Percentiles rank a stretch among this genome's conserved stretches.
Conservation (phyloP, 78 protist species). For the Dictyostelium purpureum region DNA sequence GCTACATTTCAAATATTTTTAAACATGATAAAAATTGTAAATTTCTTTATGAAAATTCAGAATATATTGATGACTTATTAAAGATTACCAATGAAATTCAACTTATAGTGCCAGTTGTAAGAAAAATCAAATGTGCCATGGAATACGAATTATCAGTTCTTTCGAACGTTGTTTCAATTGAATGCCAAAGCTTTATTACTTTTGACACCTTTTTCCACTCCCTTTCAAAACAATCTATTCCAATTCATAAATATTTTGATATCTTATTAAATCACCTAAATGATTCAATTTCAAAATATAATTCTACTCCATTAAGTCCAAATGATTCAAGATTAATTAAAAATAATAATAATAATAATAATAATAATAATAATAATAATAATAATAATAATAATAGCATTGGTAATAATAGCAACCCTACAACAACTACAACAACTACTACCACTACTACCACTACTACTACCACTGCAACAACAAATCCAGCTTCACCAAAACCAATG, state of each 20-base stretch:
- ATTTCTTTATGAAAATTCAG: neutral
- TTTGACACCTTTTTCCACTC: conserved; percentile 25
- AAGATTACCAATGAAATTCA: neutral
- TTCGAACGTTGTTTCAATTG: neutral
- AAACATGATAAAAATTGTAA: conserved; percentile 11
- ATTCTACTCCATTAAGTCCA: neutral
- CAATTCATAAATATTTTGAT: conserved; percentile 23
- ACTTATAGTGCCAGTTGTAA: neutral
- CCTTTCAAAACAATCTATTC: neutral
- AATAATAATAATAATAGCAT: too few relatives aligned
- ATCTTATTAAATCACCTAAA: neutral
- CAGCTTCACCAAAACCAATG: too few relatives aligned
- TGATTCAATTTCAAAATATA: neutral
- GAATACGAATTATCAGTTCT: conserved; percentile 26
- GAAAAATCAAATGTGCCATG: neutral
- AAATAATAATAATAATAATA: too few relatives aligned
- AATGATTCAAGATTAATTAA: too few relatives aligned
- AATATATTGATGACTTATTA: neutral
- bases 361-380: too few relatives aligned
- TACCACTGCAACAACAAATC: too few relatives aligned
- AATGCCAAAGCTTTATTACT: conserved; percentile 2
- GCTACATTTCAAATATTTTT: conserved; percentile 18
- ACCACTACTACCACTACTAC: neutral
- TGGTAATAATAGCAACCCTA: neutral
- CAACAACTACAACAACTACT: neutral